phyloP scores from a whole-genome alignment of 257 asterid species.

The Ligustrum vulgare region DNA sequence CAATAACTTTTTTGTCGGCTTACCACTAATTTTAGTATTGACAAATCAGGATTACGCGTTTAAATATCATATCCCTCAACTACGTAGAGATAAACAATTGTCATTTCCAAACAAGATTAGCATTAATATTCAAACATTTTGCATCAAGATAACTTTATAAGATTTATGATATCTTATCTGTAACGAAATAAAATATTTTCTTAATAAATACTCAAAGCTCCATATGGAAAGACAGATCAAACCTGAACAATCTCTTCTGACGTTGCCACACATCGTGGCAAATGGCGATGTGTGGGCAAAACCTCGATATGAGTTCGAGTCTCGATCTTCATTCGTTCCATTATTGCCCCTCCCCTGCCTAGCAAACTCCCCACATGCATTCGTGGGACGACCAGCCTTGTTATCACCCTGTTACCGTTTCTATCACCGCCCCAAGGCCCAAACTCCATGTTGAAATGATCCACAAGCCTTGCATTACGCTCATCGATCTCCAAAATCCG shows the following conservation, averaged over 20 bases:
- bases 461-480: constrained; percentile 42
- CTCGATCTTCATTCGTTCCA: constrained; percentile 90
- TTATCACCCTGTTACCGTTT: constrained; percentile 47
- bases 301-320: constrained; percentile 90
- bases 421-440: constrained; percentile 32
- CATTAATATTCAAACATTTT: constrained; percentile 17
- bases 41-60: constrained; percentile 2
- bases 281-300: constrained; percentile 75
- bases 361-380: constrained; percentile 87
- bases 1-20: constrained; percentile 19
- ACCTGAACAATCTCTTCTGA: constrained; percentile 99
- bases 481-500: constrained; percentile 75
- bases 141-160: neutral
- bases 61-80: constrained; percentile 13
- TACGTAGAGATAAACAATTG: neutral
- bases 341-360: constrained; percentile 96
- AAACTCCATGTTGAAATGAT: constrained; percentile 47
- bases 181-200: neutral
- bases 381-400: constrained; percentile 86
- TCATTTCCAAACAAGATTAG: neutral
- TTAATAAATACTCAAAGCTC: neutral
- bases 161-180: neutral
- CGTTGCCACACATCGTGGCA: constrained; percentile 85
- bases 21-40: constrained; percentile 12
- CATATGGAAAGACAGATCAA: constrained; percentile 26